Conservation (phyloP, 352 stramenopile species). For the Pythium utonaiense region DNA sequence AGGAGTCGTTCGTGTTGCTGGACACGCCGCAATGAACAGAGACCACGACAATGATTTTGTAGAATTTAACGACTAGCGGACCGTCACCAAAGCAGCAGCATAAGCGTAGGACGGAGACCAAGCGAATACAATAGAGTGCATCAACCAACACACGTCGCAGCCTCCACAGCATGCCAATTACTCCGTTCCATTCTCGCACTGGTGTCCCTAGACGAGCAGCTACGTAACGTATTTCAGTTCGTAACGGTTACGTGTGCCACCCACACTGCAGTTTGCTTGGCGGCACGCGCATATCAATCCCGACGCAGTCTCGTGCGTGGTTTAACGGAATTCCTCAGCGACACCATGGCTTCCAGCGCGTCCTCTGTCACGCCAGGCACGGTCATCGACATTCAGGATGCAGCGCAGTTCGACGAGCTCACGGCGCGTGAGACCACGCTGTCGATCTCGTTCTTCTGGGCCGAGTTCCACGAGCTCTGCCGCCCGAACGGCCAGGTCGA, state of each 20-base stretch:
- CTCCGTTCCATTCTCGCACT: not conserved
- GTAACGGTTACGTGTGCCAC: conserved; percentile 7
- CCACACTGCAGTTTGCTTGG: not conserved
- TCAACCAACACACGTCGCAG: not conserved
- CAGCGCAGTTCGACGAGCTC: conserved; percentile 70
- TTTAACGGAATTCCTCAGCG: not conserved
- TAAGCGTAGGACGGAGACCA: not conserved
- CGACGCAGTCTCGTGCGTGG: not conserved
- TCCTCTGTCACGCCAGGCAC: conserved; percentile 38
- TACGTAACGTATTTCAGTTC: conserved; percentile 9
- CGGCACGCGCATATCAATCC: not conserved
- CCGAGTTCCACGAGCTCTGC: conserved; percentile 79
- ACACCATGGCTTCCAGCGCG: conserved; percentile 4
- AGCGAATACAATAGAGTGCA: not conserved
- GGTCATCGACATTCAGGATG: conserved; percentile 65
- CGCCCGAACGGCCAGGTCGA: conserved; percentile 82
- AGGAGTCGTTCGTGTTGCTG: conserved; percentile 76
- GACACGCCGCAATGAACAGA: conserved; percentile 23
- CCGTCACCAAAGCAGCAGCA: no score
- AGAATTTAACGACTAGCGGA: conserved; percentile 1
- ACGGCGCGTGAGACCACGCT: conserved; percentile 73
- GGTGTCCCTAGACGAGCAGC: not conserved
- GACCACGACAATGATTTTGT: conserved; percentile 25
- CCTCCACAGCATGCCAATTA: no score
- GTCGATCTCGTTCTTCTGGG: conserved; percentile 83